Percentiles rank a stretch among this genome's conserved stretches.
Evolutionary conservation across 2,329 filamentous ascomycete genomes (phyloP).

Genomic region (Calonectria ilicicola): DNA sequence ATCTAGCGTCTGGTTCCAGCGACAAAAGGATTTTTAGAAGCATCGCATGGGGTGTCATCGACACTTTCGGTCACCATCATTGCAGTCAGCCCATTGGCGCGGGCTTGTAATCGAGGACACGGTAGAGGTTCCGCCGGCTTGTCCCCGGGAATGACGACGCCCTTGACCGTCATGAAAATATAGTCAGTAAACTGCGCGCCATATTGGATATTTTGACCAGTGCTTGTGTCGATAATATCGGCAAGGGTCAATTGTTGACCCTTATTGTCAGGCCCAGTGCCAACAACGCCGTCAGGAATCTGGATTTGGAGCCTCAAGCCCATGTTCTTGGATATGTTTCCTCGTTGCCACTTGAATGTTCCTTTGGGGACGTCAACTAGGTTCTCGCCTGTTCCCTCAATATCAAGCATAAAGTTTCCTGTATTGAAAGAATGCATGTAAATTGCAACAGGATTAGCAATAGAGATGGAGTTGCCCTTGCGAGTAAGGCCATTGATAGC

Average conservation of each 20-base stretch:
- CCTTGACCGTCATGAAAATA: slow-evolving; percentile 13
- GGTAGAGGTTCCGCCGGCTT: neutral
- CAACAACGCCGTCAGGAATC: slow-evolving; percentile 14
- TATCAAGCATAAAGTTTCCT: slow-evolving; percentile 9
- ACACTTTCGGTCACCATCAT: no score
- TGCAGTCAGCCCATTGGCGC: no score
- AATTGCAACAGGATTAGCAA: slow-evolving; percentile 15
- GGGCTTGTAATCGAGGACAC: no score
- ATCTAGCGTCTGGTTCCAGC: no score
- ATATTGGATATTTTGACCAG: neutral
- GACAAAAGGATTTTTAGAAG: no score
- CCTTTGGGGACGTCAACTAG: neutral
- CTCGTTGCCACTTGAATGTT: slow-evolving; percentile 9
- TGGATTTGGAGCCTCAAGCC: slow-evolving; percentile 14
- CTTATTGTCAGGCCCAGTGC: neutral
- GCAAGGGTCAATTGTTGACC: slow-evolving; percentile 15
- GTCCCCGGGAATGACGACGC: neutral
- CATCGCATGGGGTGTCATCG: no score
- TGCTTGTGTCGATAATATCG: slow-evolving; percentile 13
- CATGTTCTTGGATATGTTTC: slow-evolving; percentile 1
- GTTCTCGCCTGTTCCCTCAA: neutral
- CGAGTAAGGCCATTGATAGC: slow-evolving; percentile 8
- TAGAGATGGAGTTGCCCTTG: neutral
- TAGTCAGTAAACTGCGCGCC: slow-evolving; percentile 22
- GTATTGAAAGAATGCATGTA: slow-evolving; percentile 12